Percentiles rank a stretch among this genome's conserved stretches.
phyloP scores from a whole-genome alignment of 2,329 filamentous ascomycete species.

The Basipetospora chlamydospora region DNA sequence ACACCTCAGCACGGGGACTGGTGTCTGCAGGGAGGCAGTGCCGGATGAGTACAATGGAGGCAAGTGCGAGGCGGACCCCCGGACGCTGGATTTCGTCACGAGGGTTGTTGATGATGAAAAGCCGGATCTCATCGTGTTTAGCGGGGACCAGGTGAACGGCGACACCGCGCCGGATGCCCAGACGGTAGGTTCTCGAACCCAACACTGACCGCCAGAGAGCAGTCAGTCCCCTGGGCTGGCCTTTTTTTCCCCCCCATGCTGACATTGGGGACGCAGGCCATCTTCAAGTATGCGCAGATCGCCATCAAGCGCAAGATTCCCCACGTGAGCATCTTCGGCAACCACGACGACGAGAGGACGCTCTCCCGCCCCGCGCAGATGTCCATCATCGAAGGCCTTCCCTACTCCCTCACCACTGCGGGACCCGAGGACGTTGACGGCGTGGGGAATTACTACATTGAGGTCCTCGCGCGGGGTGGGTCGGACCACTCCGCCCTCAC shows the following conservation, averaged over 20 bases:
- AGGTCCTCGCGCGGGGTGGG: conserved; percentile 66
- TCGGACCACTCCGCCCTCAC: conserved; percentile 83
- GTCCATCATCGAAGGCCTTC: conserved; percentile 71
- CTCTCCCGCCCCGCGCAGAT: conserved; percentile 68
- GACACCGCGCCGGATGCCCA: conserved; percentile 85
- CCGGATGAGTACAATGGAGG: conserved; percentile 58
- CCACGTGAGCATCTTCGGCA: conserved; percentile 89
- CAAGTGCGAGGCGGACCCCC: conserved; percentile 78
- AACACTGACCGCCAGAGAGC: background rate
- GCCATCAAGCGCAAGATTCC: conserved; percentile 80
- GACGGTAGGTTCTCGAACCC: conserved; percentile 46
- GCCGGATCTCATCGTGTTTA: conserved; percentile 81
- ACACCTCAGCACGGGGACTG: conserved; percentile 81
- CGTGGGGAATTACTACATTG: conserved; percentile 87
- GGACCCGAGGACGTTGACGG: conserved; percentile 77
- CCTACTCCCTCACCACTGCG: conserved; percentile 74
- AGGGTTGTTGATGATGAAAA: conserved; percentile 81
- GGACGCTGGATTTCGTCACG: conserved; percentile 79
- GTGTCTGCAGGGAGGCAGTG: conserved; percentile 72
- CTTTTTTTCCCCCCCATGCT: background rate
- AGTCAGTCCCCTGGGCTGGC: too few species aligned
- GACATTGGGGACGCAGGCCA: conserved; percentile 36
- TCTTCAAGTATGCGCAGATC: conserved; percentile 83
- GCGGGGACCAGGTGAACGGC: conserved; percentile 90
- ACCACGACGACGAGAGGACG: conserved; percentile 87